Evolutionary conservation across 768 basidiomycete species (phyloP).

Genomic region (Xerocomus brunneocitrinus): DNA sequence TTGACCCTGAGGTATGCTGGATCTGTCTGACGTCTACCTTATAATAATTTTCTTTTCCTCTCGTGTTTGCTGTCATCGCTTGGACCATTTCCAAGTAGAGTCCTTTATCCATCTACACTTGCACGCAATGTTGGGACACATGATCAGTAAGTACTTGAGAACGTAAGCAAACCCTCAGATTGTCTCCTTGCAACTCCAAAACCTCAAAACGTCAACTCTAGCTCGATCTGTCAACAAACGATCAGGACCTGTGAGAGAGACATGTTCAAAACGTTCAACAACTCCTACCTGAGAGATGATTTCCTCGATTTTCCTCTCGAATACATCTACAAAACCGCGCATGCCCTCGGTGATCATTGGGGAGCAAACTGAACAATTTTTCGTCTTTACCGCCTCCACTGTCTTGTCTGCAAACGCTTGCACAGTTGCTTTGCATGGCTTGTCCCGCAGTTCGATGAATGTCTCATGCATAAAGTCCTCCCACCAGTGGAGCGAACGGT

Average conservation of each 20-base stretch:
- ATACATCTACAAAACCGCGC: conserved; percentile 9
- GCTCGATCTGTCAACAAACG: neutral
- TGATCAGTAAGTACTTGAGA: no score
- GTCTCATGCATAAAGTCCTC: conserved; percentile 8
- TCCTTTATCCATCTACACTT: no score
- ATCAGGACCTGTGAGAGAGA: neutral
- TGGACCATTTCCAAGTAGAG: neutral
- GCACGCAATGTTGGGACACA: no score
- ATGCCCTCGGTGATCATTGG: conserved; percentile 5
- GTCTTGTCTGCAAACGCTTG: neutral
- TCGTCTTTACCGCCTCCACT: neutral
- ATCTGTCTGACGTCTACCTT: no score
- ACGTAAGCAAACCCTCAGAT: no score
- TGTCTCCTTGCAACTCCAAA: no score
- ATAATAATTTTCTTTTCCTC: neutral
- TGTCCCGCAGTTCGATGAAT: conserved; percentile 14
- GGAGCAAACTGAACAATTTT: neutral
- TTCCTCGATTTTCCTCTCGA: conserved; percentile 12
- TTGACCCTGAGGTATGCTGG: no score
- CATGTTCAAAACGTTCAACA: neutral
- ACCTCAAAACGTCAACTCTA: neutral
- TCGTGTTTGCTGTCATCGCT: neutral
- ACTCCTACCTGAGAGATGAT: conserved; percentile 1
- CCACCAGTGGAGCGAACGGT: conserved; percentile 16
- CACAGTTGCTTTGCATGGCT: conserved; percentile 14